A percentile compares a stretch with the other conserved stretches of the same genome.
Evolutionary conservation across 2,329 filamentous ascomycete genomes (phyloP).

Genomic region (Gnomoniopsis sp.): DNA sequence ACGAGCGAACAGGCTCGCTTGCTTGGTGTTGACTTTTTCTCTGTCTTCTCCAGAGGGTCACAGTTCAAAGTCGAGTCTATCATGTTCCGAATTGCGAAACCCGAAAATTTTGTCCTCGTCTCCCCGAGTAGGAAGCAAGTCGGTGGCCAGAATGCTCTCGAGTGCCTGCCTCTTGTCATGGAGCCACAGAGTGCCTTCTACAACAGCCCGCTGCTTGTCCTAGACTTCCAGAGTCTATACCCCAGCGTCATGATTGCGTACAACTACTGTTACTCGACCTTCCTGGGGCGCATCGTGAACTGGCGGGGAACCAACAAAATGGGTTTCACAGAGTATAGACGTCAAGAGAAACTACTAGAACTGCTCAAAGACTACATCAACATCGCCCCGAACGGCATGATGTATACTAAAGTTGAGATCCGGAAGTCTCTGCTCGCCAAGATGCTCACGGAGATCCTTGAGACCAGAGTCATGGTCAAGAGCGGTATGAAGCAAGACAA

Average conservation of each 20-base stretch:
- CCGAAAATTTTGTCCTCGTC: slow-evolving; percentile 86
- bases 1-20: slow-evolving; percentile 93
- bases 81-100: slow-evolving; percentile 98
- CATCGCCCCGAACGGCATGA: slow-evolving; percentile 92
- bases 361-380: slow-evolving; percentile 84
- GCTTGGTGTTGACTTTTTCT: slow-evolving; percentile 93
- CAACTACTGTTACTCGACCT: slow-evolving; percentile 98
- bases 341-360: slow-evolving; percentile 70
- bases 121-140: slow-evolving; percentile 92
- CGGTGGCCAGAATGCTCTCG: slow-evolving; percentile 87
- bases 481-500: slow-evolving; percentile 93
- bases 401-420: slow-evolving; percentile 83
- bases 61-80: slow-evolving; percentile 99
- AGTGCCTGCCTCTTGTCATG: slow-evolving; percentile 94
- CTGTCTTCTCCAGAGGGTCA: slow-evolving; percentile 89
- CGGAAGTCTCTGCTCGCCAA: slow-evolving; percentile 89
- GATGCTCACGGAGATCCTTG: slow-evolving; percentile 93
- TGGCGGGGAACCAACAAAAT: slow-evolving; percentile 95
- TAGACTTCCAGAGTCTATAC: slow-evolving; percentile 96
- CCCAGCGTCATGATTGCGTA: slow-evolving; percentile 99
- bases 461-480: slow-evolving; percentile 97
- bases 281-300: slow-evolving; percentile 76
- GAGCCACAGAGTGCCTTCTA: slow-evolving; percentile 96
- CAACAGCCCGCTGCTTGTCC: slow-evolving; percentile 78
- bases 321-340: slow-evolving; percentile 85